A percentile compares a stretch with the other conserved stretches of the same genome.
phyloP scores from a whole-genome alignment of 148 eudicot genomes.

The Chenopodium quinoa region DNA sequence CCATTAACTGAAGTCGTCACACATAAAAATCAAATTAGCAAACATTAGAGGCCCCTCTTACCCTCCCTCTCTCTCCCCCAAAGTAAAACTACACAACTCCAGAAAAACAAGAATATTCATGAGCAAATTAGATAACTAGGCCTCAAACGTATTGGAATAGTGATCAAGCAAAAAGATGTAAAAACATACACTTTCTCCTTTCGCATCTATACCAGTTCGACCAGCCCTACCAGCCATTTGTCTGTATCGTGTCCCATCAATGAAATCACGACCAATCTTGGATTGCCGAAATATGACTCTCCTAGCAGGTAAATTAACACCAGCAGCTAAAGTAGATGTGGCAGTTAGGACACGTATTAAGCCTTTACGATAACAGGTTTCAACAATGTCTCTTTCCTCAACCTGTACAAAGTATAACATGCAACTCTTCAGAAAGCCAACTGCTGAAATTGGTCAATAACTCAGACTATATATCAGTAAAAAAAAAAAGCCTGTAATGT shows the following conservation, averaged over 20 bases:
- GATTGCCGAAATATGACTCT: slow-evolving; percentile 98
- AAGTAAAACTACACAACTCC: background rate
- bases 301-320: slow-evolving; percentile 97
- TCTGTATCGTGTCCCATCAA: slow-evolving; percentile 90
- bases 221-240: slow-evolving; percentile 99
- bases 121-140: background rate
- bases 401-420: slow-evolving; percentile 46
- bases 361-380: slow-evolving; percentile 93
- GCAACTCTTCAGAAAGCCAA: slow-evolving; percentile 18
- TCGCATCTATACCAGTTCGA: slow-evolving; percentile 97
- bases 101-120: background rate
- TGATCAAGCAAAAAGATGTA: slow-evolving; percentile 1
- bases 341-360: slow-evolving; percentile 95
- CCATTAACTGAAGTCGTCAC: background rate
- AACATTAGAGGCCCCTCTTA: background rate
- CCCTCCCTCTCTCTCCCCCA: background rate
- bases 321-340: slow-evolving; percentile 98
- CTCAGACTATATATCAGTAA: background rate
- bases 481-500: background rate
- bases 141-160: background rate
- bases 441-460: background rate
- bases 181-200: slow-evolving; percentile 96
- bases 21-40: background rate
- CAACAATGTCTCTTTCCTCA: slow-evolving; percentile 94
- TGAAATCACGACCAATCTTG: slow-evolving; percentile 90